phyloP scores from a whole-genome alignment of 257 asterid genomes.

The Leonotis leonurus region DNA sequence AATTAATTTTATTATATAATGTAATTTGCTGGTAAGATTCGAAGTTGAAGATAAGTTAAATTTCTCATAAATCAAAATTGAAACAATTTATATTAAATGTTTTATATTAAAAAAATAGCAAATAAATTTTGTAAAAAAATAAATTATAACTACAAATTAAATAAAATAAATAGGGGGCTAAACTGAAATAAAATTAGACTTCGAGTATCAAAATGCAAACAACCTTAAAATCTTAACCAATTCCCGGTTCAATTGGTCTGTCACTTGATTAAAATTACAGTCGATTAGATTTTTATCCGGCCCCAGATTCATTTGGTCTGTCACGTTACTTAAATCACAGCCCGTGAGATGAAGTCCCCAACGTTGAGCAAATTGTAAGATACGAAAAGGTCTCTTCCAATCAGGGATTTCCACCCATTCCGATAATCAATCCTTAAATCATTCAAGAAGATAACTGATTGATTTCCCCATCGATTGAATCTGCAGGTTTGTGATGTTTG shows the following conservation, averaged over 20 bases:
- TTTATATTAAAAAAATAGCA: no score
- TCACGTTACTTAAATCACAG: slow-evolving; percentile 1
- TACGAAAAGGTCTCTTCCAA: slow-evolving; percentile 9
- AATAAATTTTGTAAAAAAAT: no score
- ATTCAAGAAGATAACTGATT: slow-evolving; percentile 3
- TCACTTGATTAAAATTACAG: slow-evolving; percentile 1
- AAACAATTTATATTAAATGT: no score
- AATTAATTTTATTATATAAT: no score
- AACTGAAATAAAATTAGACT: not conserved
- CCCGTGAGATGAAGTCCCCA: not conserved
- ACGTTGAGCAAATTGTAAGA: not conserved
- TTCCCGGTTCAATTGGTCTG: slow-evolving; percentile 9
- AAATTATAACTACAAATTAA: not conserved
- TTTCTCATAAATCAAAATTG: no score
- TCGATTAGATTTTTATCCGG: not conserved
- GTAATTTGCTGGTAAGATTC: no score
- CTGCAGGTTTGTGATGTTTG: slow-evolving; percentile 14
- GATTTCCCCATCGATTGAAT: slow-evolving; percentile 20
- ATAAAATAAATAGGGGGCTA: not conserved
- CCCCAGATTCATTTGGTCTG: slow-evolving; percentile 10
- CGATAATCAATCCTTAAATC: slow-evolving; percentile 4
- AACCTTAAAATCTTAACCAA: not conserved
- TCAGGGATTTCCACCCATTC: slow-evolving; percentile 4
- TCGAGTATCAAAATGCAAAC: not conserved
- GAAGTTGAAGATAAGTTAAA: no score